These are phyloP conservation scores for Soucietia sequanensis DNA, from an alignment of 805 yeast genomes.

Conservation along the genomic window DNA sequence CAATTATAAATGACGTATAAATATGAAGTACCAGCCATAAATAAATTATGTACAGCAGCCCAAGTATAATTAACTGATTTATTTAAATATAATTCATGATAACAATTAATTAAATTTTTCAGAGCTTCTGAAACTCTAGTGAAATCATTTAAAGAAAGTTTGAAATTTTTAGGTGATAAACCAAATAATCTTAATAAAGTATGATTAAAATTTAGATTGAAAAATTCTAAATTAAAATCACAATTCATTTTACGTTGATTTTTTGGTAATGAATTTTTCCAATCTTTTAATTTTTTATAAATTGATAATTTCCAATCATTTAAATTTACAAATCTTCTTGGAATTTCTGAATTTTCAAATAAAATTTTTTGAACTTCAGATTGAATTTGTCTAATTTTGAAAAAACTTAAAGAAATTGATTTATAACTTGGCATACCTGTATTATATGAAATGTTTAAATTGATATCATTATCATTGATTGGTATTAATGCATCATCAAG, in stretches of 20 bases:
- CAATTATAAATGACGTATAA: slow-evolving; percentile 75
- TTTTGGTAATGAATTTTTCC: slow-evolving; percentile 62
- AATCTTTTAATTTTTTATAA: slow-evolving; percentile 50
- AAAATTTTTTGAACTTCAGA: slow-evolving; percentile 71
- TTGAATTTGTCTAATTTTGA: slow-evolving; percentile 70
- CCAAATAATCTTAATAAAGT: slow-evolving; percentile 73
- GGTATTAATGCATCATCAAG: slow-evolving; percentile 69
- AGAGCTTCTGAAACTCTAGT: slow-evolving; percentile 60
- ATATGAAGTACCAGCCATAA: slow-evolving; percentile 86
- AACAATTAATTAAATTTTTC: slow-evolving; percentile 62
- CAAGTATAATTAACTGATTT: slow-evolving; percentile 79
- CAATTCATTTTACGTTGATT: slow-evolving; percentile 64
- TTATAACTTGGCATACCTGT: slow-evolving; percentile 58
- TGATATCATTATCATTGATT: slow-evolving; percentile 20
- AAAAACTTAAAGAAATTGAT: slow-evolving; percentile 62
- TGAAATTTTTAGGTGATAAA: slow-evolving; percentile 66
- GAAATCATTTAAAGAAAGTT: slow-evolving; percentile 53
- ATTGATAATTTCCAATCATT: slow-evolving; percentile 64
- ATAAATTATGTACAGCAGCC: slow-evolving; percentile 88
- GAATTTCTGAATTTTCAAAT: slow-evolving; percentile 70
- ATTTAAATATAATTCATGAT: slow-evolving; percentile 53
- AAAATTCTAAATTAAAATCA: slow-evolving; percentile 67
- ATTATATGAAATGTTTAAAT: slow-evolving; percentile 6
- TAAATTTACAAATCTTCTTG: slow-evolving; percentile 54
- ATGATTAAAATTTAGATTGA: slow-evolving; percentile 75